Conservation (phyloP, 2,329 filamentous ascomycete genomes). For the Calonectria henricotiae region DNA sequence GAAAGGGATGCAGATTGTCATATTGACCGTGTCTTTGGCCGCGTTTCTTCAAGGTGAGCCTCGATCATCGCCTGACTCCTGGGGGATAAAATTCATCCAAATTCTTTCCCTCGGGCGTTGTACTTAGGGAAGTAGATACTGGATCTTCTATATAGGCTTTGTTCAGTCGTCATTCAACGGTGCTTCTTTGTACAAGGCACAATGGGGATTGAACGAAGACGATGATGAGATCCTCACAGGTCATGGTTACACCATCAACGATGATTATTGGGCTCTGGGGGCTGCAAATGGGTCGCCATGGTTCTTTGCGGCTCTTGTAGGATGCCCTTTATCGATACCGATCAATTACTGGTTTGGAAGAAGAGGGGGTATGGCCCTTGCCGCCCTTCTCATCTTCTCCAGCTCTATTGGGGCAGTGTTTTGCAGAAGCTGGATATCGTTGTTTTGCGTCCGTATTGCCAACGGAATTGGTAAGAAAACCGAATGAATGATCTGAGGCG, state of each 20-base stretch:
- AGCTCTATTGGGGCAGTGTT: conserved; percentile 60
- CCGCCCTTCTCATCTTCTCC: conserved; percentile 59
- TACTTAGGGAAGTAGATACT: background rate
- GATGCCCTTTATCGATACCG: conserved; percentile 60
- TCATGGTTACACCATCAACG: conserved; percentile 8
- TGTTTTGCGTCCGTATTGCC: conserved; percentile 58
- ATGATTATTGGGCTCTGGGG: conserved; percentile 60
- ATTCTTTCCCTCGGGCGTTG: background rate
- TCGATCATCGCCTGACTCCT: background rate
- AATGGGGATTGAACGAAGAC: conserved; percentile 44
- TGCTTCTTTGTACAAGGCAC: conserved; percentile 55
- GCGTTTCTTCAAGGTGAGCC: conserved; percentile 60
- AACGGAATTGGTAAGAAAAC: conserved; percentile 59
- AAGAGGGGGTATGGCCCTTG: conserved; percentile 60
- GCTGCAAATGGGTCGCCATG: conserved; percentile 61
- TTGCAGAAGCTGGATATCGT: conserved; percentile 54
- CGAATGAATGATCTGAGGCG: background rate
- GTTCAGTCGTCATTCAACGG: conserved; percentile 65
- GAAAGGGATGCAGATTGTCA: conserved; percentile 60
- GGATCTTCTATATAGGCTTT: conserved; percentile 54
- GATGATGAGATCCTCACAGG: background rate
- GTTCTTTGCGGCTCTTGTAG: conserved; percentile 59
- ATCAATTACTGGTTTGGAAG: conserved; percentile 62
- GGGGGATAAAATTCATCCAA: too few species aligned
- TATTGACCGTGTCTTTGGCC: conserved; percentile 63